phyloP scores from a whole-genome alignment of 805 yeast species.

The Myxozyma neotropica region DNA sequence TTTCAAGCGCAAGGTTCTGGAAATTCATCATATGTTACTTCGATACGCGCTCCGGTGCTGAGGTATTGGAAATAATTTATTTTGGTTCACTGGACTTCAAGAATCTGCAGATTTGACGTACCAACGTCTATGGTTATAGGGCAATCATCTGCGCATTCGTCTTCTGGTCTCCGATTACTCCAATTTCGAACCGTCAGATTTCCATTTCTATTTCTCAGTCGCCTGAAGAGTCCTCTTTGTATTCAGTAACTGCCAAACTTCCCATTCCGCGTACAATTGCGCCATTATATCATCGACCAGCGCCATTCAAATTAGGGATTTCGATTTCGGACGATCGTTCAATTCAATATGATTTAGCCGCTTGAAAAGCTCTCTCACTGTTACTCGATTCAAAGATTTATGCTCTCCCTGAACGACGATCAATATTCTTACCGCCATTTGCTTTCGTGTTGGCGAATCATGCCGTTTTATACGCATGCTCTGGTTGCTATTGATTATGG shows the following conservation, averaged over 20 bases:
- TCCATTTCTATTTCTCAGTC: constrained; percentile 5
- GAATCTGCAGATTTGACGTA: not conserved
- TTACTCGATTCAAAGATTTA: constrained; percentile 13
- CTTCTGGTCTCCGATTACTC: constrained; percentile 1
- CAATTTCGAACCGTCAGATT: not conserved
- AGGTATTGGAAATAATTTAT: constrained; percentile 13
- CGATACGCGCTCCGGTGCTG: constrained; percentile 6
- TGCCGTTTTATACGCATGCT: constrained; percentile 11
- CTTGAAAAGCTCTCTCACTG: constrained; percentile 1
- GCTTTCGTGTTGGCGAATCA: constrained; percentile 6
- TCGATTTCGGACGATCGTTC: constrained; percentile 6
- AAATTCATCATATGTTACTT: not conserved
- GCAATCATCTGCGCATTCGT: constrained; percentile 6
- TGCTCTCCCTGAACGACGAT: not conserved
- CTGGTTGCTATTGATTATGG: constrained; percentile 7
- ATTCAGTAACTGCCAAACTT: not conserved
- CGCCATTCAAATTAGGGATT: constrained; percentile 22
- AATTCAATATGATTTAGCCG: constrained; percentile 5
- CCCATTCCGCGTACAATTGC: not conserved
- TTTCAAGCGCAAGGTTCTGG: not conserved
- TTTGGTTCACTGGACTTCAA: constrained; percentile 16
- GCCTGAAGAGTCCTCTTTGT: constrained; percentile 4
- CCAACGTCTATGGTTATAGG: not conserved
- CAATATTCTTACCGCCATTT: constrained; percentile 13
- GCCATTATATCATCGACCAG: constrained; percentile 2